Evolutionary conservation across 116 monocot genomes (phyloP), one percentile per base, ranked within the genome.

Genomic region (Papilionanthe hybrid): DNA sequence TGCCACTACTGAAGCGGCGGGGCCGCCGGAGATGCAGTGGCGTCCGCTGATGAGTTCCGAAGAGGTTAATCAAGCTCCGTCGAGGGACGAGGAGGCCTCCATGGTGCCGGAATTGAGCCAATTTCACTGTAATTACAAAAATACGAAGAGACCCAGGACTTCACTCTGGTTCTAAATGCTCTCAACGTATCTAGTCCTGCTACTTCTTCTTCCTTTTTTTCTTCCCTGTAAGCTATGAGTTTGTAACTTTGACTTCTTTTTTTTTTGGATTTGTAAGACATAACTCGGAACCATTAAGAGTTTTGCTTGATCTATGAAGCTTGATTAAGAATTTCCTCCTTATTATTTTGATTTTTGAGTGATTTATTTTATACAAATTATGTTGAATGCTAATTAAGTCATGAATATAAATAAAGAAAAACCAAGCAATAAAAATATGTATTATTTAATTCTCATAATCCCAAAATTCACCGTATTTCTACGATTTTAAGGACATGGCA

Each of bases 81-180:
- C 48, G 75, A 75, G 75, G 18, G 18, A 41, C 1, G 45, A 23
- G 10, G 48, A 44, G n/a, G 63, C 63, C 5, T 48, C 75, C 47
- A 75, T 50, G 75, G 75, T 75, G 3, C 75, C 75, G 11, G 50
- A 75, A 49, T 25, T 75, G 50, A 42, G 49, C 42, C 49, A 25
- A 17, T 48, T 75, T 49, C 11, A 75, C 50, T 49, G 1, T 28
- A 42, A 75, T 75, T 49, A 27, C 49, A 27, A 13, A 4, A 48
- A 19, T 25, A 75, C 15, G 28, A 75, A 48, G 75, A 75, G 49
- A 20, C 9, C 49, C 20, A 22, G 50, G 27, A 49, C 19, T 28
- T 75, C 48, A 9, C 49, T 75, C 15, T 47, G 23, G 49, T 50
- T 50, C 15, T 75, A 75, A 6, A 42, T 73, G 9, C 30, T 11